Evolutionary conservation across 2,329 filamentous ascomycete genomes (phyloP), one percentile per base, ranked within the genome.

Genomic region (Epichloe hybrida): DNA sequence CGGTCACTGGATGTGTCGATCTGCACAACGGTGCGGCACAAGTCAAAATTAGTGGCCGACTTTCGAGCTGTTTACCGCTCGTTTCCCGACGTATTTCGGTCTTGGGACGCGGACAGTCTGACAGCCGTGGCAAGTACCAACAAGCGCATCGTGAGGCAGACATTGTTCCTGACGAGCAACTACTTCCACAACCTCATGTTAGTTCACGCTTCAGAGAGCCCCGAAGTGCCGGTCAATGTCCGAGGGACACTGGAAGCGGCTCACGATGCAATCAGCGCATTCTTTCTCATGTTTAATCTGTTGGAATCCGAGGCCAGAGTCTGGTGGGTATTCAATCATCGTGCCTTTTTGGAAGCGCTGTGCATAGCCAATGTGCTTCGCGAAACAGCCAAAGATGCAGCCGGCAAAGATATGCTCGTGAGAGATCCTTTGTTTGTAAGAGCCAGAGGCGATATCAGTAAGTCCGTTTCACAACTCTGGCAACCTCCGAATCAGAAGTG

Each of bases 241-340:
- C 72, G 81, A 17, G 83, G 79, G 4, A 84, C 84, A 3, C 69
- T 90, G 12, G 84, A 89, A 64, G 84, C 85, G 0, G 86, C 86
- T 0, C 81, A 88, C 58, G 83, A 86, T 61, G 86, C 86, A 4
- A 79, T 91, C 45, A 76, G 74, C 43, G 73, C 84, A 1, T 91
- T 89, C 62, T 89, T 90, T 63, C 73, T 88, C 52, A 73, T 89
- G 6, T 86, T 82, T 66, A 72, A 70, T 38, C 68, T 87, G 12
- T 81, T 89, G 54, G 79, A 83, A 57, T 71, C 72, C 15, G 86
- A 91, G 68, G 84, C 84, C 1, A 76, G 81, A 13, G 85, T 89
- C 1, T 90, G 86, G 86, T 91, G 86, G 86, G 84, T 88, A 0
- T 88, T 89, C 57, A 86, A 88, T 62, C 86, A 90, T 62, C 72